Conservation (phyloP, 192 early-diverging fungal species). For the Backusella mclennaniae region DNA sequence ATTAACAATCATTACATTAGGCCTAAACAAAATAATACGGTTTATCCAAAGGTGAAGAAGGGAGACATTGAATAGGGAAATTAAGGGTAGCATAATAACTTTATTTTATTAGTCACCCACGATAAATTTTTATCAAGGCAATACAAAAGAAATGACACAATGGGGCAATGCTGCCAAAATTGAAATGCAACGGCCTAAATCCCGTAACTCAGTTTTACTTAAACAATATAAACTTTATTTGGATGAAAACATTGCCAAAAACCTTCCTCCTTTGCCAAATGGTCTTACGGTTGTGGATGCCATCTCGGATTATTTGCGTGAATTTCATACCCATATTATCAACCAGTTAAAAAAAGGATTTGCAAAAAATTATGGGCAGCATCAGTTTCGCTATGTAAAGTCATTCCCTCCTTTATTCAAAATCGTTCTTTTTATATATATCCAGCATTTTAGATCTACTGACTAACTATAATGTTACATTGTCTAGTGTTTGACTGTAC, state of each 20-base stretch:
- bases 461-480: background rate
- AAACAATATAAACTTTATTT: conserved; percentile 51
- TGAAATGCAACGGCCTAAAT: conserved; percentile 38
- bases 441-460: background rate
- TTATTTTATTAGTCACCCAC: conserved; percentile 39
- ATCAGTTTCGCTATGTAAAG: conserved; percentile 21
- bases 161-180: conserved; percentile 45
- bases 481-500: conserved; percentile 45
- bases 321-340: conserved; percentile 41
- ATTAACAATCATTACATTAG: background rate
- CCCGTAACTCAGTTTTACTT: conserved; percentile 39
- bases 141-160: conserved; percentile 39
- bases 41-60: conserved; percentile 37
- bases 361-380: conserved; percentile 38
- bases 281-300: conserved; percentile 42
- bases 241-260: conserved; percentile 42
- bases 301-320: conserved; percentile 48
- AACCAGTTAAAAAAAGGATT: conserved; percentile 43
- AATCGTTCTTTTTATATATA: background rate
- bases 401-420: background rate
- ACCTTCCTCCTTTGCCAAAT: conserved; percentile 42
- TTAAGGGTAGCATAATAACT: background rate
- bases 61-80: background rate
- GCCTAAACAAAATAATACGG: conserved; percentile 50
- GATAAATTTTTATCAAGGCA: conserved; percentile 48